phyloP scores from a whole-genome alignment of 2,329 filamentous ascomycete genomes.

The Ophiostoma montium region DNA sequence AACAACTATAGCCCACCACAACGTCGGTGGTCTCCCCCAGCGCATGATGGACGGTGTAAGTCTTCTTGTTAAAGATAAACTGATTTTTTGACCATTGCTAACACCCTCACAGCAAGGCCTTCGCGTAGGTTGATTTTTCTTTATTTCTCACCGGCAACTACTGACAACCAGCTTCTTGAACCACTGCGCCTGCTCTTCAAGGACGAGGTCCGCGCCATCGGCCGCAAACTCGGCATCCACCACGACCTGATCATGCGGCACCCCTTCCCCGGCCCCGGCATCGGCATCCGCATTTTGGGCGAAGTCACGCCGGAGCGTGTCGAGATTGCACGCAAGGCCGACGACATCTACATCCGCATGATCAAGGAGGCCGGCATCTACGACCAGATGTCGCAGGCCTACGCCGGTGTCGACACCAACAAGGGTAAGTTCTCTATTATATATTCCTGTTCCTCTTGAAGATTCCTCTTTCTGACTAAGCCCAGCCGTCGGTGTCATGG shows the following conservation, averaged over 20 bases:
- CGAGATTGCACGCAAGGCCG: conserved; percentile 63
- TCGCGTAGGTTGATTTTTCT: conserved; percentile 4
- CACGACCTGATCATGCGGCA: conserved; percentile 63
- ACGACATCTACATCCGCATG: conserved; percentile 64
- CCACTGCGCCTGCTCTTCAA: conserved; percentile 72
- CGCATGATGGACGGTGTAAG: conserved; percentile 22
- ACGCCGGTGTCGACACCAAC: conserved; percentile 30
- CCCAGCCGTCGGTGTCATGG: conserved; percentile 28
- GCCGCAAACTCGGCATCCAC: conserved; percentile 54
- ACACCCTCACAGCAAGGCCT: conserved; percentile 6
- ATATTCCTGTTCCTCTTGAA: conserved; percentile 6
- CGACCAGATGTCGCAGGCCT: conserved; percentile 37
- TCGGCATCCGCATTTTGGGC: conserved; percentile 69
- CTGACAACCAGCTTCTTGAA: conserved; percentile 49
- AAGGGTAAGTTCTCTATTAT: conserved; percentile 12
- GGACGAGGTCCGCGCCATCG: conserved; percentile 53
- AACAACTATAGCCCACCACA: conserved; percentile 26
- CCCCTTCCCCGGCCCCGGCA: conserved; percentile 28
- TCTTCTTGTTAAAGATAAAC: background rate
- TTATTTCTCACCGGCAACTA: background rate
- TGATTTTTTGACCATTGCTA: background rate
- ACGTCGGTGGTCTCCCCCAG: conserved; percentile 28
- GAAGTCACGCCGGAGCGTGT: conserved; percentile 72
- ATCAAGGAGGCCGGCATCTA: conserved; percentile 62
- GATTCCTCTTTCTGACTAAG: conserved; percentile 6